These are phyloP conservation scores for Mariannaea elegans DNA, from an alignment of 2,329 filamentous ascomycete genomes.

Conservation along the genomic window DNA sequence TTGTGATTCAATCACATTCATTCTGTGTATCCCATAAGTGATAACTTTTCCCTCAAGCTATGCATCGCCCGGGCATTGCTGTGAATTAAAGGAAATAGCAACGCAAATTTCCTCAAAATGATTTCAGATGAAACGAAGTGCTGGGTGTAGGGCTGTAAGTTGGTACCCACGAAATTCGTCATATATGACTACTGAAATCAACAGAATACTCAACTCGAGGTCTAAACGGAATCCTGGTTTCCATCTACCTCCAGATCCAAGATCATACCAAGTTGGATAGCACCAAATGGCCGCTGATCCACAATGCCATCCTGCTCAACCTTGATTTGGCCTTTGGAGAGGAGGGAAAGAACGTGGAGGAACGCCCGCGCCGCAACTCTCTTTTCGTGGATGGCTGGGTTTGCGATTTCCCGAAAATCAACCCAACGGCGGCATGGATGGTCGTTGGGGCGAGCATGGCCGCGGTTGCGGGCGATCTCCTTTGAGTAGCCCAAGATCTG, in stretches of 20 bases:
- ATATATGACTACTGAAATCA: constrained; percentile 7
- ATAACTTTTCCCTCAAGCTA: background rate
- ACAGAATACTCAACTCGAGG: background rate
- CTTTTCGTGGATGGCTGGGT: constrained; percentile 61
- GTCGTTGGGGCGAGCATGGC: constrained; percentile 44
- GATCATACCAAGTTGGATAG: constrained; percentile 55
- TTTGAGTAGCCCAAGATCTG: constrained; percentile 57
- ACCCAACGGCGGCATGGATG: constrained; percentile 57
- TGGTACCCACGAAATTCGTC: background rate
- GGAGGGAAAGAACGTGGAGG: constrained; percentile 76
- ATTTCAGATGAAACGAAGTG: background rate
- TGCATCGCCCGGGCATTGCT: constrained; percentile 7
- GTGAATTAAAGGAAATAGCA: constrained; percentile 5
- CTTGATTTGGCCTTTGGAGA: constrained; percentile 69
- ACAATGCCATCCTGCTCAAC: constrained; percentile 66
- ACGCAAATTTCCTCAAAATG: constrained; percentile 20
- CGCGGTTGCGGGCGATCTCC: constrained; percentile 46
- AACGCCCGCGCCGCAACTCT: constrained; percentile 78
- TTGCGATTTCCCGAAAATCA: constrained; percentile 74
- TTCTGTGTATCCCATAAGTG: background rate
- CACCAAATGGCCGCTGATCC: constrained; percentile 53
- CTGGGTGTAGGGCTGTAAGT: background rate
- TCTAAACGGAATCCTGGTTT: constrained; percentile 28
- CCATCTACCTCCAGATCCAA: constrained; percentile 25
- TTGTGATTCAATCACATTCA: background rate